Evolutionary conservation across 495 filamentous ascomycete genomes (phyloP).

Genomic region (Aspergillus steynii): DNA sequence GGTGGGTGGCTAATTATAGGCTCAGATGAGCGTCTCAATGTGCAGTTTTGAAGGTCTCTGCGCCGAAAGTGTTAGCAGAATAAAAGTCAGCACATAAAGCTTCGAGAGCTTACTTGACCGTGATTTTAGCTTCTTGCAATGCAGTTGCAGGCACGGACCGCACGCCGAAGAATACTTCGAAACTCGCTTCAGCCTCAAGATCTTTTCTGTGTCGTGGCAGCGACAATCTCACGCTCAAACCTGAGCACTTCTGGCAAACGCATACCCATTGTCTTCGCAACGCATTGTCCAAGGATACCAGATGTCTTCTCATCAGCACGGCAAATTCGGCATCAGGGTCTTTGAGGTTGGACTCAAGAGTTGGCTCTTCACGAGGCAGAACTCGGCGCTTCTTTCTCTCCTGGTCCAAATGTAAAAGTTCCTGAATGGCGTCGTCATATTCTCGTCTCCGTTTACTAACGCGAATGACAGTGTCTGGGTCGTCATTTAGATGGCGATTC

Average conservation of each 20-base stretch:
- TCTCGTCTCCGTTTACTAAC: conserved; percentile 30
- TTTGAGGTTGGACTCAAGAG: conserved; percentile 14
- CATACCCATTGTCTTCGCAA: conserved; percentile 31
- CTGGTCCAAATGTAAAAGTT: conserved; percentile 25
- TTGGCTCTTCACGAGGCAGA: conserved; percentile 29
- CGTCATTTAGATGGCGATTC: conserved; percentile 20
- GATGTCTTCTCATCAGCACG: conserved; percentile 30
- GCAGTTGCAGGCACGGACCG: conserved; percentile 23
- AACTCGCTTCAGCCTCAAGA: conserved; percentile 17
- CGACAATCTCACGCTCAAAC: conserved; percentile 30
- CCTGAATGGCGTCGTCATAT: conserved; percentile 23
- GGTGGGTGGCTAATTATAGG: conserved; percentile 15
- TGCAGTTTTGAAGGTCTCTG: conserved; percentile 22
- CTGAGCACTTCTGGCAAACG: conserved; percentile 35
- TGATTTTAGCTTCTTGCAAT: conserved; percentile 33
- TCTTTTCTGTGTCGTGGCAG: conserved; percentile 23
- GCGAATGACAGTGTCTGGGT: conserved; percentile 21
- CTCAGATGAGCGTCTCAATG: conserved; percentile 15
- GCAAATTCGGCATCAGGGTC: conserved; percentile 27
- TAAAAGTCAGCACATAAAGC: conserved; percentile 14
- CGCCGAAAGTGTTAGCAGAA: conserved; percentile 16
- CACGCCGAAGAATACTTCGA: conserved; percentile 31
- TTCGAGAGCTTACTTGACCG: conserved; percentile 28
- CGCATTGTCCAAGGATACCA: conserved; percentile 27
- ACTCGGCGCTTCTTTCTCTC: conserved; percentile 32